Evolutionary conservation across 1,284 basidiomycete genomes (phyloP), one percentile per base, ranked within the genome.

Genomic region (Inonotus hispidus): DNA sequence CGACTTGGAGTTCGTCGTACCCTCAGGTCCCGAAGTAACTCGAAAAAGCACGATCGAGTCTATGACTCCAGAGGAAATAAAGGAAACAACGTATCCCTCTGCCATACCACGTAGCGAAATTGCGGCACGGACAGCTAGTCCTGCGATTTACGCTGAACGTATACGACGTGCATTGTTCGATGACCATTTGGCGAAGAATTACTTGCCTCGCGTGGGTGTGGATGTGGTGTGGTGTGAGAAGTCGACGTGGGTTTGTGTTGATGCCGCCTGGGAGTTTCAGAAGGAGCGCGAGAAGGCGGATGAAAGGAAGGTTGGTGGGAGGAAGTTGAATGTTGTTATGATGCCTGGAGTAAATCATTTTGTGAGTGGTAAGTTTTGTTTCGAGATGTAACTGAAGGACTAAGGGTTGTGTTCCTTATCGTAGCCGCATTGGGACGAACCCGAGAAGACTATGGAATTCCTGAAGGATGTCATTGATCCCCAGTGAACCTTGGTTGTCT

Each of bases 301-400:
- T 23, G 53, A 56, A 23, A 37, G 52, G 49, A 56, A 53, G 32
- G 61, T 55, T 13, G 47, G 23, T 39, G 64, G 58, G 11, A 57
- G 57, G 45, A 32, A n/a, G 16, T 29, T 67, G 52, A 65, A 60
- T 25, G 47, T 64, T 29, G 25, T 41, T 8, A 50, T 63, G 43
- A 61, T 67, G 58, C 54, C 61, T 25, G 59, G 53, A 14, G 58
- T 52, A 23, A 67, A 66, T 46, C 66, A 67, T 54, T 63, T 67
- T 53, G 66, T 66, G 59, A 60, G 66, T 56, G 25, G 5, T 37
- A n/a, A n/a, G 16, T 32, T 35, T 27, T 13, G 8, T 32, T 8
- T 32, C 32, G 32, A 8, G 32, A 8, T 32, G 29, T 32, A 41
- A 27, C 8, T 19, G 25, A 6, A 16, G 13, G 1, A 4, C 57